Evolutionary conservation across 768 basidiomycete species (phyloP).

Genomic region (Termitomyces eurrhizus): DNA sequence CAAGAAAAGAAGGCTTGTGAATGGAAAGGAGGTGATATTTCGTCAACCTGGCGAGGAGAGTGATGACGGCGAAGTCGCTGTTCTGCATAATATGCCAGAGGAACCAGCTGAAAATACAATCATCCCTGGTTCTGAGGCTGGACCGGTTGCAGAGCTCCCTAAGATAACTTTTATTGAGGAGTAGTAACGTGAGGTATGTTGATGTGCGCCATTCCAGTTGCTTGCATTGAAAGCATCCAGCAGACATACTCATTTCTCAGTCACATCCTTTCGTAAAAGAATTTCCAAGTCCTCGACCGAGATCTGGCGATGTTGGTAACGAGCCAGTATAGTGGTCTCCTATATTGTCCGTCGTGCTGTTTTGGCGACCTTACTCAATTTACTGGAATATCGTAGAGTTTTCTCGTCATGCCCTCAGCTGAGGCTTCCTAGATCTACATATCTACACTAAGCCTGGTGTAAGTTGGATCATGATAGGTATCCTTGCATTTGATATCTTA

Average conservation of each 20-base stretch:
- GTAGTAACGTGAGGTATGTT: not conserved
- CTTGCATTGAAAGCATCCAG: not conserved
- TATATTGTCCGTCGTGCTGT: not conserved
- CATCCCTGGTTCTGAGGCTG: not conserved
- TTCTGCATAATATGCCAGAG: not conserved
- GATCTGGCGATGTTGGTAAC: not conserved
- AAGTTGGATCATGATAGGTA: not conserved
- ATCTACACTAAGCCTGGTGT: not conserved
- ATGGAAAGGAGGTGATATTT: conserved; percentile 65
- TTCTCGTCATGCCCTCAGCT: not conserved
- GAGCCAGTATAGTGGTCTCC: not conserved
- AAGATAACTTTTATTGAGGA: conserved; percentile 11
- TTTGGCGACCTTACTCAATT: not conserved
- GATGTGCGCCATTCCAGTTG: not conserved
- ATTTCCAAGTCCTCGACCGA: not conserved
- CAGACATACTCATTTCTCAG: not conserved
- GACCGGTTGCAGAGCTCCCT: conserved; percentile 7
- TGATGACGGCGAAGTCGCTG: conserved; percentile 25
- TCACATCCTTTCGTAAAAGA: not conserved
- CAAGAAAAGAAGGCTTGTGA: conserved; percentile 81
- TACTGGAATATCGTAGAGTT: not conserved
- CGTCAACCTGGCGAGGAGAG: conserved; percentile 40
- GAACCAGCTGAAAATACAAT: not conserved
- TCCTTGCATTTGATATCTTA: not conserved
- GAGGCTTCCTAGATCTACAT: not conserved